phyloP scores from a whole-genome alignment of 2,329 filamentous ascomycete species.

The Hypoxylon rubiginosum region DNA sequence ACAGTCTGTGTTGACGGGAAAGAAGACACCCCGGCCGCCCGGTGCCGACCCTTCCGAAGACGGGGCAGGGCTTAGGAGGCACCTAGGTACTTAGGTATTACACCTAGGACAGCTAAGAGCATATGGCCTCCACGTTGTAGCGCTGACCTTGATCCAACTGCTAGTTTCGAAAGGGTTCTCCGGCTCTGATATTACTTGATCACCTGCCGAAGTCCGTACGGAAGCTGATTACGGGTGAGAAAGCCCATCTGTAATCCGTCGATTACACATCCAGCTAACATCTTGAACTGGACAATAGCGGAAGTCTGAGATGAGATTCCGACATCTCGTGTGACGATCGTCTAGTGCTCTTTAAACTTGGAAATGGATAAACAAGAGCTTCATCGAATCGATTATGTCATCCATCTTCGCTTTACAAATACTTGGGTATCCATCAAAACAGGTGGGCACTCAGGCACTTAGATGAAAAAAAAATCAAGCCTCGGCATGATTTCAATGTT shows the following conservation, averaged over 20 bases:
- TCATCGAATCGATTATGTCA: constrained; percentile 26
- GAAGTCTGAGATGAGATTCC: constrained; percentile 1
- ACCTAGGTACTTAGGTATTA: too few relatives aligned
- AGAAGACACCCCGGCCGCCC: constrained; percentile 12
- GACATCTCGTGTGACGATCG: neutral
- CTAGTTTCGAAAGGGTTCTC: constrained; percentile 25
- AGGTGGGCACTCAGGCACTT: neutral
- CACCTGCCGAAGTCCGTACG: constrained; percentile 6
- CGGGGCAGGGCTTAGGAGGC: too few relatives aligned
- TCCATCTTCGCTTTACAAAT: neutral
- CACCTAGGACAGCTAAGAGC: too few relatives aligned
- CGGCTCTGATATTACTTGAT: constrained; percentile 13
- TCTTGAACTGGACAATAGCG: neutral
- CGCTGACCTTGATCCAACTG: constrained; percentile 16
- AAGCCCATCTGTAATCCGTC: neutral
- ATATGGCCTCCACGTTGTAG: too few relatives aligned
- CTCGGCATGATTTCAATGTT: constrained; percentile 16
- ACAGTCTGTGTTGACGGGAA: constrained; percentile 21
- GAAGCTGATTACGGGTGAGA: neutral
- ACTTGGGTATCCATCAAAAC: neutral
- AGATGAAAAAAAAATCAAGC: neutral
- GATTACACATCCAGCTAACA: neutral
- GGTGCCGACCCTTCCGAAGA: constrained; percentile 36
- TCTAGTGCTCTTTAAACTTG: neutral
- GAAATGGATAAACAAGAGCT: neutral